Evolutionary conservation across 1,139 yeast species (phyloP), one percentile per base, ranked within the genome.

Genomic region (Wickerhamiella infanticola): DNA sequence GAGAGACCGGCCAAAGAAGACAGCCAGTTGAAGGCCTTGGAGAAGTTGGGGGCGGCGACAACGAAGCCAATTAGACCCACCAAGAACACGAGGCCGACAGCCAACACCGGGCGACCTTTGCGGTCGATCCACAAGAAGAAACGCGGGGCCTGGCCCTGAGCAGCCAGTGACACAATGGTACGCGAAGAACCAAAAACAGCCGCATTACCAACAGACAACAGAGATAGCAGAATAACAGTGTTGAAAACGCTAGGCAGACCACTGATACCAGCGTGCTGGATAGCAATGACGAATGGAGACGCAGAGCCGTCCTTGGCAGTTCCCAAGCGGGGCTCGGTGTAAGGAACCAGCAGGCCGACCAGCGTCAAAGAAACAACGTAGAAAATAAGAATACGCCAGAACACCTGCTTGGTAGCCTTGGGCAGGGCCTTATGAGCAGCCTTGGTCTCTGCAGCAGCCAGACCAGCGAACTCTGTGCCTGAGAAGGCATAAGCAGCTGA

Each of bases 401-500:
- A 74, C 24, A 79, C 84, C 56, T 78, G 85, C 60, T 79, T 79
- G 51, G 76, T 74, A 36, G 86, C 85, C 49, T 68, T 65, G 47
- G 88, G 85, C 46, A 81, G 68, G 5, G 81, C 66, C 56, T 69
- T 71, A 60, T 81, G 70, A 46, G 94, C 94, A 61, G 81, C 77
- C 41, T 69, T 70, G 41, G 94, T 77, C 64, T 85, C 95, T 23
- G 93, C 85, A 36, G 94, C 86, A 23, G 94, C 86, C 52, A 85
- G 68, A 46, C 93, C 93, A 48, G 81, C 81, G 58, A 81, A 70
- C 64, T 83, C 94, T 45, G 81, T 75, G 56, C 93, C 93, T 46
- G 88, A 86, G 57, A 82, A 81, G 3, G 95, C 77, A 63, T 84
- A 86, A 5, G 95, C 93, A 27, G 94, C 93, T 33, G 80, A 75